Evolutionary conservation across 495 filamentous ascomycete species (phyloP), one percentile per base, ranked within the genome.

Genomic region (Cercophora sp.): DNA sequence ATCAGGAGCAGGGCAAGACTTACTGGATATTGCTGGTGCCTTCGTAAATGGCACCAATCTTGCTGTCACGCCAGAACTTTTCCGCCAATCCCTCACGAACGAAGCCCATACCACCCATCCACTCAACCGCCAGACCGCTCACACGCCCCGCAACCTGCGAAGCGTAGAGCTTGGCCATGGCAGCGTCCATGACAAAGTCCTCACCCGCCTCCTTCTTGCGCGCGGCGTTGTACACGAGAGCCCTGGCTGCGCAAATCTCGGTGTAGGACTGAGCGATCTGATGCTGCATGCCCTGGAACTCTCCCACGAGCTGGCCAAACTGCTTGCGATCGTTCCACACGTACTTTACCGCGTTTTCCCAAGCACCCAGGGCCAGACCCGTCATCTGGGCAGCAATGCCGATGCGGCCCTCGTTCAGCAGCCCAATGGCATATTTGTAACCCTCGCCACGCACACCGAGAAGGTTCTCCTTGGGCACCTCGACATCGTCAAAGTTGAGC

Each of bases 351-450:
- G 94, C 94, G 58, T 96, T 96, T 73, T 97, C 92, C 79, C 86
- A 99, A 8, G 93, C 92, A 25, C 93, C 93, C 16, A 96, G 80
- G 0, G 93, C 91, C 23, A 99, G 81, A 37, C 93, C 93, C 1
- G 94, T 99, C 93, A 99, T 99, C 70, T 99, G 93, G 19, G 93
- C 93, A 1, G 90, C 93, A 64, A 99, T 99, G 55, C 93, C 93
- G 54, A 99, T 97, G 45, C 93, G 84, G 20, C 93, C 93, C 71
- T 99, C 93, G 71, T 99, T 99, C 64, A 99, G 72, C n/a, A 96
- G 75, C 19, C 84, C 82, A 63, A 99, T 99, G 56, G 93, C 93
- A 64, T 95, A 95, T 73, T 97, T 97, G 77, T 99, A 99, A 1
- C 93, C 93, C 57, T 96, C 79, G 44, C 92, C 92, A 61, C 88